Base-by-base conservation (phyloP, 2,329 filamentous ascomycete genomes). In the Aureobasidium zeae region DNA sequence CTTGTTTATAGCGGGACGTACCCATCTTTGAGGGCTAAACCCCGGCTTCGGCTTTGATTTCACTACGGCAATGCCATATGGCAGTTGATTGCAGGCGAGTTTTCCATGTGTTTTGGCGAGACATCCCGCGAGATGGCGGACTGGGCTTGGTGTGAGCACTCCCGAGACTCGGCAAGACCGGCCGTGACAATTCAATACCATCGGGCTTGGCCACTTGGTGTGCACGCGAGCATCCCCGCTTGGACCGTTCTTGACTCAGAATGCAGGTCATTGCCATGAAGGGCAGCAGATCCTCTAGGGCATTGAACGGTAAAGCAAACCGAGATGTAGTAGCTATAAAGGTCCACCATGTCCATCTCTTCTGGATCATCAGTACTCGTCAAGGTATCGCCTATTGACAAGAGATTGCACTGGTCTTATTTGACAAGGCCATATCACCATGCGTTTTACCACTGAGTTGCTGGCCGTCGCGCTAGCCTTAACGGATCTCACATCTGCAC, bases 361-460 rank as follows among this genome's bases (percentile, higher is more conserved):
- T 42, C 20, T 11, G 17, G 24, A 19, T 20, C 15, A 43, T 20
- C 21, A 43, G 30, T 17, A 43, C 26, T 29, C 16, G 30, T 24
- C 12, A 29, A 34, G 22, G 26, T 30, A 29, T 43, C 28, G 8
- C n/a, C 17, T 26, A 34, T 43, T 16, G 39, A 43, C 21, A 43
- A 43, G 39, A 43, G 39, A 43, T 34, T 33, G 39, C 28, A 43
- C 5, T 22, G 11, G 30, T 42, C 38, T 32, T n/a, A 13, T 19
- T n/a, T 26, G 19, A 42, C 13, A 42, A 42, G 38, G 30, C 19
- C 24, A 36, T 13, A 11, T 24, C 34, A 45, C 26, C 20, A 46
- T 46, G 44, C 44, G 36, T 41, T 39, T 34, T 29, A 46, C 44
- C 12, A 39, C 44, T 3, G 24, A 46, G 29, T 16, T 46, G 10